phyloP scores from a whole-genome alignment of 305 asterid genomes.

The Stenogyne calaminthoides region DNA sequence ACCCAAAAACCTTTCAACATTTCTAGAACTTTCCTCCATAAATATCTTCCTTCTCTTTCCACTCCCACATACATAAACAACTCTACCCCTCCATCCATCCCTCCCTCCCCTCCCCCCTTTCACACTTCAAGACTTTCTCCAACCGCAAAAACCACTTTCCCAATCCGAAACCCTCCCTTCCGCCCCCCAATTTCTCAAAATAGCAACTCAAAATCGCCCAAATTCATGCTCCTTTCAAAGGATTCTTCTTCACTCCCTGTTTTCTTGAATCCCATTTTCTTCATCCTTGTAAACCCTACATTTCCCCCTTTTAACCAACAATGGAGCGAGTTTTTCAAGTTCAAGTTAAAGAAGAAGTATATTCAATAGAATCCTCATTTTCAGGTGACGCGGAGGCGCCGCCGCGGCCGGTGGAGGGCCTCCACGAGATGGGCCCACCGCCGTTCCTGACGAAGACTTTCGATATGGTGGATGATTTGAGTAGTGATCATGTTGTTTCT shows the following conservation, averaged over 20 bases:
- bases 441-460: slow-evolving; percentile 80
- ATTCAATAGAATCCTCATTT: slow-evolving; percentile 1
- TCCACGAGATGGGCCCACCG: slow-evolving; percentile 74
- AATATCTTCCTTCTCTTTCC: not conserved
- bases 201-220: not conserved
- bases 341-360: slow-evolving; percentile 69
- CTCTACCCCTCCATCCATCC: too few relatives aligned
- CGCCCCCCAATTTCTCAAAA: not conserved
- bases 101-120: not conserved
- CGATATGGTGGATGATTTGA: slow-evolving; percentile 75
- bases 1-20: slow-evolving; percentile 3
- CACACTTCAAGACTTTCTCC: not conserved
- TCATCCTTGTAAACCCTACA: not conserved
- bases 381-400: slow-evolving; percentile 8
- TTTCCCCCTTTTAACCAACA: not conserved
- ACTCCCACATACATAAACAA: not conserved
- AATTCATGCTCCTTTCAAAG: slow-evolving; percentile 21
- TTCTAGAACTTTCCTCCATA: slow-evolving; percentile 62
- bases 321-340: slow-evolving; percentile 44
- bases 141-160: slow-evolving; percentile 43
- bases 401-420: slow-evolving; percentile 83
- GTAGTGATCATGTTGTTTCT: slow-evolving; percentile 52
- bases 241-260: not conserved
- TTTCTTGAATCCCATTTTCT: not conserved
- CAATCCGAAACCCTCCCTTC: slow-evolving; percentile 18